phyloP scores from a whole-genome alignment of 805 yeast genomes.

The Zygosaccharomyces bisporus region DNA sequence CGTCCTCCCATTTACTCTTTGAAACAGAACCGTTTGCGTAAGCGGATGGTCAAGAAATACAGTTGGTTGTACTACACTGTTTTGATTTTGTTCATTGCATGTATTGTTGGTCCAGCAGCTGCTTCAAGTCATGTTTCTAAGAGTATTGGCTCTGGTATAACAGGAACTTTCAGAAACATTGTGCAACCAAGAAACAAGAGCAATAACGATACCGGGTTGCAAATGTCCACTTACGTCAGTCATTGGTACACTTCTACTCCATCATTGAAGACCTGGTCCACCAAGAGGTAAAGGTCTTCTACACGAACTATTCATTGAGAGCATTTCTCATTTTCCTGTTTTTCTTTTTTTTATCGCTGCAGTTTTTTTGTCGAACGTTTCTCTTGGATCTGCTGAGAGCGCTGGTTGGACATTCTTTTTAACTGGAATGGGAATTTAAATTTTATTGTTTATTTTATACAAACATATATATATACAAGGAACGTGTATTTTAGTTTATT shows the following conservation, averaged over 20 bases:
- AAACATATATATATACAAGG: conserved; percentile 18
- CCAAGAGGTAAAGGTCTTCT: conserved; percentile 36
- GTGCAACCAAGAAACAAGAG: conserved; percentile 83
- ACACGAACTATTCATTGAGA: not conserved
- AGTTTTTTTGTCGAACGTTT: not conserved
- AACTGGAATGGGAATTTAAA: not conserved
- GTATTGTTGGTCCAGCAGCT: conserved; percentile 89
- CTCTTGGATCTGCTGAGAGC: not conserved
- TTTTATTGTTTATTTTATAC: conserved; percentile 3
- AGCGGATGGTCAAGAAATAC: conserved; percentile 96
- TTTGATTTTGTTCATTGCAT: conserved; percentile 62
- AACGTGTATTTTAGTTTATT: conserved; percentile 25
- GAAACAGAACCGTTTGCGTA: conserved; percentile 93
- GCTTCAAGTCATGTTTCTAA: conserved; percentile 56
- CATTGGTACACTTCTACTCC: conserved; percentile 49
- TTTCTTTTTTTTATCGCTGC: not conserved
- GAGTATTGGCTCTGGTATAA: conserved; percentile 30
- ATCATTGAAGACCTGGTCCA: conserved; percentile 51
- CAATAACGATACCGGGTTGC: conserved; percentile 78
- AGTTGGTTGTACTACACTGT: conserved; percentile 72
- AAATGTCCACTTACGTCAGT: conserved; percentile 34
- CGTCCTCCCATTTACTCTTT: conserved; percentile 90
- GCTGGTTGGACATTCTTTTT: not conserved
- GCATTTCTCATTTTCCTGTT: not conserved
- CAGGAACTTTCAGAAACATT: conserved; percentile 56